Percentiles rank a stretch among this genome's conserved stretches.
phyloP scores from a whole-genome alignment of 1,284 basidiomycete genomes.

The Cutaneotrichosporon dermatis region DNA sequence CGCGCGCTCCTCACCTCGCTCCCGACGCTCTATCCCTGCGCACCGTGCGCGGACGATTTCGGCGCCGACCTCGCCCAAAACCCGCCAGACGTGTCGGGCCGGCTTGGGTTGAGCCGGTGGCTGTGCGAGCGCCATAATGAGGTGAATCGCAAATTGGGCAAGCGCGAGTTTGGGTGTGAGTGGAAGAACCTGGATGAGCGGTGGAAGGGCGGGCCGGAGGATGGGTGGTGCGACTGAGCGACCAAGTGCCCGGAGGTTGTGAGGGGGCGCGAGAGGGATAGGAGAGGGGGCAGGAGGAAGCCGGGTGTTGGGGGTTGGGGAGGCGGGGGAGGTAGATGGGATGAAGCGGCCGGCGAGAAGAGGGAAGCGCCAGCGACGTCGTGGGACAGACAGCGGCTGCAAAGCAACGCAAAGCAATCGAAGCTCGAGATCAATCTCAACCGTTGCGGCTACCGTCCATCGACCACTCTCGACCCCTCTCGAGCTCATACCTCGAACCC shows the following conservation, averaged over 20 bases:
- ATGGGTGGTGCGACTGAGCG: conserved; percentile 75
- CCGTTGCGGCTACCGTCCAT: too few relatives aligned
- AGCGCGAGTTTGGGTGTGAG: conserved; percentile 72
- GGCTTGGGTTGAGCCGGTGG: conserved; percentile 70
- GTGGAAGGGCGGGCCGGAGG: conserved; percentile 83
- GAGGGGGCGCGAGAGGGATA: background rate
- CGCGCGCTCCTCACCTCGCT: conserved; percentile 67
- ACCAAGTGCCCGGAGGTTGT: too few relatives aligned
- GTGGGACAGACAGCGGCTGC: too few relatives aligned
- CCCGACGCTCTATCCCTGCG: conserved; percentile 80
- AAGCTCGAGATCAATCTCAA: too few relatives aligned
- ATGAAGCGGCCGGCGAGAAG: too few relatives aligned
- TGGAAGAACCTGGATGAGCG: conserved; percentile 65
- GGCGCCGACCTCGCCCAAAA: conserved; percentile 57
- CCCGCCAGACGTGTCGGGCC: conserved; percentile 69
- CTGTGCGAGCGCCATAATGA: conserved; percentile 86
- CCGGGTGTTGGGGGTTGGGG: too few relatives aligned
- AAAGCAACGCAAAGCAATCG: too few relatives aligned
- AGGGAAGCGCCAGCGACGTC: too few relatives aligned
- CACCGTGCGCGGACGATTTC: conserved; percentile 75
- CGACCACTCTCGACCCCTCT: too few relatives aligned
- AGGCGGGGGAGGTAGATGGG: too few relatives aligned
- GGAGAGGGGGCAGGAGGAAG: background rate
- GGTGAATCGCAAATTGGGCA: conserved; percentile 80
- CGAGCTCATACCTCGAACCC: too few relatives aligned